phyloP scores from a whole-genome alignment of 2,329 filamentous ascomycete species.

The Sordariomycetes sp. region DNA sequence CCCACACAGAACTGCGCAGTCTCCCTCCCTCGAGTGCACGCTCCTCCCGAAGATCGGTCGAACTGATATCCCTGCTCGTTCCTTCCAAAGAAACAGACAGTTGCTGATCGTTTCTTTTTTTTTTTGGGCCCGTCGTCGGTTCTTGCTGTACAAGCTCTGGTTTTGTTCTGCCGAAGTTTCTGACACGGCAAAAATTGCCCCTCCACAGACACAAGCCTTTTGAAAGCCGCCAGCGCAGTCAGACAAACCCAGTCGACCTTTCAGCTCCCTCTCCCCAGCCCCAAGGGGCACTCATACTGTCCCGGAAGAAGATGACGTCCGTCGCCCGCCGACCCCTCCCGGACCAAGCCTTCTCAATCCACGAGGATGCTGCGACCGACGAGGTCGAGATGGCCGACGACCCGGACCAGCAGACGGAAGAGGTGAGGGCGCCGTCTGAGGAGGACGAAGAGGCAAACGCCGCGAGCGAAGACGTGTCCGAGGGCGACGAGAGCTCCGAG shows the following conservation, averaged over 20 bases:
- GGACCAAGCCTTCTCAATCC: constrained; percentile 28
- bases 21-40: background rate
- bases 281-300: background rate
- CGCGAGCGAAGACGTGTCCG: constrained; percentile 21
- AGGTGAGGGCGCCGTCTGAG: constrained; percentile 15
- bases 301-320: background rate
- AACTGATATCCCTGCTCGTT: background rate
- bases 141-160: background rate
- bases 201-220: background rate
- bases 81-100: background rate
- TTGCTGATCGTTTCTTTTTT: no score
- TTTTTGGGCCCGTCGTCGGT: background rate
- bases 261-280: background rate
- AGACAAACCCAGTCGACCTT: background rate
- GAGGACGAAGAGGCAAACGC: constrained; percentile 20
- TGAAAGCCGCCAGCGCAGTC: background rate
- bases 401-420: constrained; percentile 14
- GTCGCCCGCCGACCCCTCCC: background rate
- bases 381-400: constrained; percentile 29
- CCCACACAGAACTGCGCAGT: background rate
- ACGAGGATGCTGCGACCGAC: constrained; percentile 34
- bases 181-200: background rate
- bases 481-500: constrained; percentile 32
- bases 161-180: background rate
- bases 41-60: background rate